Base-by-base conservation (phyloP, 768 basidiomycete species). In the Auriscalpium vulgare region DNA sequence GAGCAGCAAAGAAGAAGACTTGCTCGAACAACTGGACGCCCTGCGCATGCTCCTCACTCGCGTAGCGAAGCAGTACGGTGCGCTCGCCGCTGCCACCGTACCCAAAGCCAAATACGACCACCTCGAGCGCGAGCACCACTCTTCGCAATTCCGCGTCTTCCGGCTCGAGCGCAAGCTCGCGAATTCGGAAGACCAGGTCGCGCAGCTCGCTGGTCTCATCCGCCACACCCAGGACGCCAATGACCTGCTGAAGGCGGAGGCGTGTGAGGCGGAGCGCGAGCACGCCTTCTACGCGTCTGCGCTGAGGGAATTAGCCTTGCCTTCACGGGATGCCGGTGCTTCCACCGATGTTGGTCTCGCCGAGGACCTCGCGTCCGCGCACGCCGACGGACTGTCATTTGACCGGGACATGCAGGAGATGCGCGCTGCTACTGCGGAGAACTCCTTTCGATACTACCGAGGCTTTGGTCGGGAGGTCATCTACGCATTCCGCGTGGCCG, bases 121-220 rank as follows among this genome's bases (percentile, higher is more conserved):
- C 23, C 51, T 63, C 9, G 63, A 63, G 54, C 56, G 58, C 21
- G 65, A 68, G 1, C 70, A 79, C 58, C 63, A 64, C 17, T 59
- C 63, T 8, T 72, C 85, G 37, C 76, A 76, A 54, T 59, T 79
- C 10, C 76, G 73, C 8, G 68, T 72, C 23, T 67, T 74, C 29
- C 81, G 85, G 34, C 69, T 88, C 11, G 81, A 86, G 61, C 81
- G 87, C 57, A 87, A 84, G 66, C 72, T 88, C 13, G 80, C 79
- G 43, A 86, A 85, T 62, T 74, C 85, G 5, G 83, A 88, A 54
- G 81, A 70, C 16, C 86, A 89, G 64, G 83, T 86, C 19, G 67
- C 72, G 11, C 86, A 88, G 58, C 70, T 90, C 8, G 81, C 81
- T 1, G 71, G 79, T 57, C 76, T 89, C 44, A 73, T 86, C 61